Base-by-base conservation (phyloP, 371 early-diverging fungal species). In the Lichtheimia ramosa region DNA sequence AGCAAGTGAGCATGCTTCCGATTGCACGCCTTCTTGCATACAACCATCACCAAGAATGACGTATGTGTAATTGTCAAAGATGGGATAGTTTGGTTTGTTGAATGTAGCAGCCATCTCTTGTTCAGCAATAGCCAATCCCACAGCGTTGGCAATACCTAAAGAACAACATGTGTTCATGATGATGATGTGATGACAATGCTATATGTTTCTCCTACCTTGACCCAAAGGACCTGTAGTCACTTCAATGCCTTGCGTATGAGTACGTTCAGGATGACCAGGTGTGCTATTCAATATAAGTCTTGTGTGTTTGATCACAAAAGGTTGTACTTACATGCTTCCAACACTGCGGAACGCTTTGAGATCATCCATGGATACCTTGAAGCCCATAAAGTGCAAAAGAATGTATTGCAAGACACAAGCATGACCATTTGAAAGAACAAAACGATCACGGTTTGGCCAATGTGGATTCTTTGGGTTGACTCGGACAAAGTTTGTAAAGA, bases 221-320 rank as follows among this genome's bases (percentile, higher is more conserved):
- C 99, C 99, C 28, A 99, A 89, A 48, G 99, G 99, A 43, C 99
- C 99, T 40, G 99, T 99, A 51, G 99, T 95, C 27, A 96, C 96
- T 76, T 99, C 99, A 67, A 99, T 89, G 48, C 98, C 98, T 27
- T 83, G 81, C 42, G 95, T 93, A 20, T 89, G 74, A 58, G 83
- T 85, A 49, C 83, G 80, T 79, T 99, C 98, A 54, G 98, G 98
- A 74, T 99, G 98, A 7, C 98, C 97, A 21, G 97, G 97, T 48
- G 95, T 93, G 66, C 91, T 91, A 34, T 10, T 10, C 12, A 20
- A 16, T 21, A 59, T 48, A 14, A 42, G 5, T 49, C 1, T 8
- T 14, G 39, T 18, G 24, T 58, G 5, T 15, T 27, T 51, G 21
- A 27, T 46, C 16, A 28, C 42, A 0, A 21, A 67, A 79, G 25